Percentiles rank a stretch among this genome's conserved stretches.
Conservation (phyloP, 2,329 filamentous ascomycete species). For the Pseudogymnoascus sp. region DNA sequence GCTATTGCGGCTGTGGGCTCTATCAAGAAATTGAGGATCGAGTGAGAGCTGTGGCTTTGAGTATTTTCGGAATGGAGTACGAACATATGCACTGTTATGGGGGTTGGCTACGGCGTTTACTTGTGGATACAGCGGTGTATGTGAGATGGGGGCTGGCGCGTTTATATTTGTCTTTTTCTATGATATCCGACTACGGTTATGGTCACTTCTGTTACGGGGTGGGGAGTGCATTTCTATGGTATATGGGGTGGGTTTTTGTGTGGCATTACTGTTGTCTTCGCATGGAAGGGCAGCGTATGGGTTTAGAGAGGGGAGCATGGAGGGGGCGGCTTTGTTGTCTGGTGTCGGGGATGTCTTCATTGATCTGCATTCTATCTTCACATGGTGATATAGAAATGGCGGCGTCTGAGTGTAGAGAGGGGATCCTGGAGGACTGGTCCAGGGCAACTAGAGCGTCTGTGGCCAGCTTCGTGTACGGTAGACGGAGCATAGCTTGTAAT, state of each 20-base stretch:
- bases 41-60: not conserved
- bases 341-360: not conserved
- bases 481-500: not conserved
- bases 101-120: conserved; percentile 1
- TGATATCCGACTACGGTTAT: conserved; percentile 5
- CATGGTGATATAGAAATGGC: not conserved
- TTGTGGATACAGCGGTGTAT: not conserved
- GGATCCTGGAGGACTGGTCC: not conserved
- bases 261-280: not conserved
- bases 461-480: not conserved
- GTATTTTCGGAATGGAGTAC: not conserved
- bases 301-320: not conserved
- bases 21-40: not conserved
- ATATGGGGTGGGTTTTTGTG: not conserved
- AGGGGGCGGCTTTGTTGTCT: not conserved
- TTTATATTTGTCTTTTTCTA: not conserved
- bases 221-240: not conserved
- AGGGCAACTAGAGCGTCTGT: not conserved
- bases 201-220: not conserved
- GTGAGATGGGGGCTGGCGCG: not conserved
- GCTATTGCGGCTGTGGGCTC: conserved; percentile 1
- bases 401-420: not conserved
- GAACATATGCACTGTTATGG: not conserved
- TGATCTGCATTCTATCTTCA: not conserved
- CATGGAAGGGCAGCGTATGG: not conserved